Evolutionary conservation across 192 early-diverging fungal species (phyloP).

Genomic region (Backusella tuberculispora): DNA sequence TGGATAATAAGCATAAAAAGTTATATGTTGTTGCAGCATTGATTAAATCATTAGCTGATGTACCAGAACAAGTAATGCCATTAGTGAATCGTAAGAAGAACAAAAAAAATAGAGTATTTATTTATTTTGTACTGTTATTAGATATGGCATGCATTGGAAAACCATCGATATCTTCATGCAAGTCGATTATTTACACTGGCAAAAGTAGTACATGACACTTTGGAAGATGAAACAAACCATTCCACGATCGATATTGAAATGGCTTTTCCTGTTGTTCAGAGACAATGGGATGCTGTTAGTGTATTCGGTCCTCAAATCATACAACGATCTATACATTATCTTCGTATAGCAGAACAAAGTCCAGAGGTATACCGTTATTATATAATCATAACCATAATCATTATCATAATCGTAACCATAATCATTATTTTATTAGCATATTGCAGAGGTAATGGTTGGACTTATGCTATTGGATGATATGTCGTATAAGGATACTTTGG

Average conservation of each 20-base stretch:
- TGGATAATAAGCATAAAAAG: slow-evolving; percentile 50
- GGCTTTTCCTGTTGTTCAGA: slow-evolving; percentile 80
- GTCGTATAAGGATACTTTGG: slow-evolving; percentile 58
- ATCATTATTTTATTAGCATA: slow-evolving; percentile 40
- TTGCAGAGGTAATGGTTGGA: slow-evolving; percentile 65
- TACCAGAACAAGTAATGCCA: slow-evolving; percentile 77
- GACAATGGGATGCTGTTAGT: slow-evolving; percentile 84
- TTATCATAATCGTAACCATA: not conserved
- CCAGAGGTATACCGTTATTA: slow-evolving; percentile 47
- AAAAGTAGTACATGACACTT: slow-evolving; percentile 66
- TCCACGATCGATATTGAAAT: slow-evolving; percentile 46
- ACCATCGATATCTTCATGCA: slow-evolving; percentile 69
- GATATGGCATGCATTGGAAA: slow-evolving; percentile 85
- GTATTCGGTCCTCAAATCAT: slow-evolving; percentile 79
- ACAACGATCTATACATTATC: slow-evolving; percentile 59
- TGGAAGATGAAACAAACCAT: slow-evolving; percentile 57
- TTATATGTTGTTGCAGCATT: slow-evolving; percentile 76
- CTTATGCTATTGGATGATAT: slow-evolving; percentile 69
- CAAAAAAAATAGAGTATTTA: not conserved
- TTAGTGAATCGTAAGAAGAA: not conserved
- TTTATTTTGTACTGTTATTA: slow-evolving; percentile 28
- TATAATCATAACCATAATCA: not conserved
- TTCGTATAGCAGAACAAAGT: slow-evolving; percentile 47
- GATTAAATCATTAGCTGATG: slow-evolving; percentile 83
- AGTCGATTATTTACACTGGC: slow-evolving; percentile 72